Conservation (phyloP, 768 basidiomycete species). For the Agrocybe chaxingu region DNA sequence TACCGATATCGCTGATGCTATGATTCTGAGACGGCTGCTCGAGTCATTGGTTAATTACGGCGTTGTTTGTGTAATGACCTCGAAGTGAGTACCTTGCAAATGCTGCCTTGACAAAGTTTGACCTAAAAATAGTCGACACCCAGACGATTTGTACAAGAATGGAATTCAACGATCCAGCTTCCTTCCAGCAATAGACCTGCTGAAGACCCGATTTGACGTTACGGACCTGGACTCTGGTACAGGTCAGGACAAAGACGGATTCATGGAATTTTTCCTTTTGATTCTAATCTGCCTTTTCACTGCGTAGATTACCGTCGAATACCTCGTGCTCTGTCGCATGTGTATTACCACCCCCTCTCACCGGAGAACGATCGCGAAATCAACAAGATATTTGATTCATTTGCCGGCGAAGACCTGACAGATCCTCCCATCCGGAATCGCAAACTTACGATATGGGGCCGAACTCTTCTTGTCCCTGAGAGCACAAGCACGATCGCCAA, state of each 20-base stretch:
- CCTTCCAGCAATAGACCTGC: constrained; percentile 89
- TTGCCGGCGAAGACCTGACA: constrained; percentile 50
- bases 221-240: constrained; percentile 95
- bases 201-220: constrained; percentile 84
- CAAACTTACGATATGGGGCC: constrained; percentile 84
- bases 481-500: constrained; percentile 78
- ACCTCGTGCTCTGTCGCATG: constrained; percentile 88
- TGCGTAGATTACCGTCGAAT: constrained; percentile 87
- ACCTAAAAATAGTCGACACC: constrained; percentile 74
- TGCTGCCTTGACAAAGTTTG: constrained; percentile 3
- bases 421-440: constrained; percentile 62
- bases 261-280: constrained; percentile 1
- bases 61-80: constrained; percentile 94
- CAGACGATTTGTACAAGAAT: constrained; percentile 97
- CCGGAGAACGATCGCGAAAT: constrained; percentile 66
- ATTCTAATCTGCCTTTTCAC: constrained; percentile 1
- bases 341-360: constrained; percentile 84
- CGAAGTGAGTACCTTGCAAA: constrained; percentile 66
- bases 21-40: constrained; percentile 90
- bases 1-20: constrained; percentile 96
- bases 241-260: constrained; percentile 42
- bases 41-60: constrained; percentile 86
- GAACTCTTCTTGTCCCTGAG: constrained; percentile 74
- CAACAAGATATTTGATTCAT: constrained; percentile 76
- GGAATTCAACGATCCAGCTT: constrained; percentile 96